A percentile compares a stretch with the other conserved stretches of the same genome.
These are phyloP conservation scores for Talaromyces islandicus DNA, from an alignment of 2,329 filamentous ascomycete species.

Conservation along the genomic window DNA sequence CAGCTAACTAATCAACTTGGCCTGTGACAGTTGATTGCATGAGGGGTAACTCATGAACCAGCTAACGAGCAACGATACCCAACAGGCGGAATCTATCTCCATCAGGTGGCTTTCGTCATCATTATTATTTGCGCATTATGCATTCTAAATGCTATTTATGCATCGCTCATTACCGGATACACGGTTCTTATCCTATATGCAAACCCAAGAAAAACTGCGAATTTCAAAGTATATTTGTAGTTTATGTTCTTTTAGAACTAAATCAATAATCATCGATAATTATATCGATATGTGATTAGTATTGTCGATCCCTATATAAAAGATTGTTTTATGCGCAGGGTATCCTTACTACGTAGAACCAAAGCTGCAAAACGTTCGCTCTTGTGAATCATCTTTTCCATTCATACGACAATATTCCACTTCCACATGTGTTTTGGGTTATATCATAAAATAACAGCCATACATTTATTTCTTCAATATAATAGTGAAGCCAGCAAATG, in stretches of 20 bases:
- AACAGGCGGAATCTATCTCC: background rate
- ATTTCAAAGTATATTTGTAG: too few species aligned
- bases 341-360: too few species aligned
- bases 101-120: background rate
- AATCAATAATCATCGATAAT: background rate
- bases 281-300: background rate
- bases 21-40: too few species aligned
- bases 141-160: background rate
- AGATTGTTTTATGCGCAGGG: background rate
- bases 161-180: too few species aligned
- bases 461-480: background rate
- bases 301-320: background rate
- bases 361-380: too few species aligned
- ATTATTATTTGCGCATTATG: background rate
- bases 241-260: too few species aligned
- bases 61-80: too few species aligned
- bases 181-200: background rate
- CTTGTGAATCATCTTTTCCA: too few species aligned
- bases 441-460: background rate
- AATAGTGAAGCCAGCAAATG: background rate
- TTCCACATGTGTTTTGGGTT: background rate
- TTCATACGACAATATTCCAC: too few species aligned
- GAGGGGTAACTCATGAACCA: too few species aligned
- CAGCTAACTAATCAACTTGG: background rate
- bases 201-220: background rate